Base-by-base conservation (phyloP, 176 grass and related monocot species). In the Aegilops bicornis region DNA sequence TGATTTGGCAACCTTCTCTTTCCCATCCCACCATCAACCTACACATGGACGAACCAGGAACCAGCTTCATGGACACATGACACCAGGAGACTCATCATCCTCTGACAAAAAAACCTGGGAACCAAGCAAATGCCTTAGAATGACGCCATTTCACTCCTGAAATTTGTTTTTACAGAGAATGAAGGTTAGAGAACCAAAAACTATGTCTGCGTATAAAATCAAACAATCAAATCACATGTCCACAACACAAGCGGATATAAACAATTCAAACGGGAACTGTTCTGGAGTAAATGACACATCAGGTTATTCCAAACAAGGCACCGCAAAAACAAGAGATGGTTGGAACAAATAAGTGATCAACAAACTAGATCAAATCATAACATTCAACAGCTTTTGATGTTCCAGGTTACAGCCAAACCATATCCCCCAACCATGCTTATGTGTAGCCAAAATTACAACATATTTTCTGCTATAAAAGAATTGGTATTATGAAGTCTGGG, bases 11-110 rank as follows among this genome's bases (percentile, higher is more conserved):
- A 77, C 69, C 77, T 56, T 47, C 48, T 81, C 61, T 69, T 68
- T 47, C 48, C 47, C 33, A 1, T 69, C 81, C 77, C 35, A 84
- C 10, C 47, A 69, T 48, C 40, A 80, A 48, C 59, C 68, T 81
- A 81, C 47, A 85, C 33, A 25, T 76, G 84, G 75, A 60, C 42
- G 75, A 64, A 35, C 83, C 22, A n/a, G 15, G 13, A 47, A 47
- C 66, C 73, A 62, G 12, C 76, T 76, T 56, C 25, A 75, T 69
- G 16, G 84, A 54, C 73, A 17, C 24, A 83, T 64, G 54, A 81
- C 81, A 76, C 76, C 76, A 30, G 25, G 17, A 91, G 45, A 84
- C 61, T 75, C 85, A 85, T 80, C 85, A 81, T 91, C 62, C 71
- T 30, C 83, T 17, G 30, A 91, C 61, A 80, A 33, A 67, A 81